Evolutionary conservation across 768 basidiomycete genomes (phyloP).

Genomic region (Coprinopsis cinerea): DNA sequence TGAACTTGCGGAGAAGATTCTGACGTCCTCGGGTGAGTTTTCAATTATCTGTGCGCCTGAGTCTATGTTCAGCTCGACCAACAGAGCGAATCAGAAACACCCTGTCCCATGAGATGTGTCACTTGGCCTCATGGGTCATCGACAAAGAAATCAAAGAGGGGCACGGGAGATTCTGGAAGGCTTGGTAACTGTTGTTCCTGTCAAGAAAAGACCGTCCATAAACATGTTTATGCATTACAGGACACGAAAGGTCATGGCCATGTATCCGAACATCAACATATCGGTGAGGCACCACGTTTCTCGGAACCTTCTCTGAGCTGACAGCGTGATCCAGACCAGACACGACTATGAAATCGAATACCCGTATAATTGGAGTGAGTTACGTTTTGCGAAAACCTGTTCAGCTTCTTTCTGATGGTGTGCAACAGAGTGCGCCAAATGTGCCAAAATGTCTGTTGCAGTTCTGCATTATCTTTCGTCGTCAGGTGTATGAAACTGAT

Average conservation of each 20-base stretch:
- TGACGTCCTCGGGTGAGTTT: conserved; percentile 66
- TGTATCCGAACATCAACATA: conserved; percentile 63
- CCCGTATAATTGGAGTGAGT: conserved; percentile 69
- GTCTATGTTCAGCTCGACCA: not conserved
- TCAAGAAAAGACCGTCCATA: not conserved
- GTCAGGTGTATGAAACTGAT: too few species aligned
- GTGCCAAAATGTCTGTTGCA: conserved; percentile 50
- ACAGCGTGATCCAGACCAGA: conserved; percentile 40
- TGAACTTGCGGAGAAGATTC: conserved; percentile 76
- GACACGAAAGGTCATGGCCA: conserved; percentile 67
- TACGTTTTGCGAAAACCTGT: not conserved
- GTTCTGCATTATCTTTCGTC: not conserved
- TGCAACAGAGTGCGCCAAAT: conserved; percentile 54
- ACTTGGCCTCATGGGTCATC: conserved; percentile 83
- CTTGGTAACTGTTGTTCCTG: conserved; percentile 43
- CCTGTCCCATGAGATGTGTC: conserved; percentile 89
- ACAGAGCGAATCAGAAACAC: conserved; percentile 78
- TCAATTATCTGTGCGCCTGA: not conserved
- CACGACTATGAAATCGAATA: conserved; percentile 75
- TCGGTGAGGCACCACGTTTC: conserved; percentile 37
- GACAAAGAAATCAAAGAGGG: conserved; percentile 62
- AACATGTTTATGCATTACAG: conserved; percentile 29
- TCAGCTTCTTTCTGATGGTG: conserved; percentile 8
- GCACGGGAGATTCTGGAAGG: conserved; percentile 69
- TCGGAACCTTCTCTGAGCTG: not conserved